Conservation (phyloP, 1,284 basidiomycete genomes). For the Leccinum subrobustum region DNA sequence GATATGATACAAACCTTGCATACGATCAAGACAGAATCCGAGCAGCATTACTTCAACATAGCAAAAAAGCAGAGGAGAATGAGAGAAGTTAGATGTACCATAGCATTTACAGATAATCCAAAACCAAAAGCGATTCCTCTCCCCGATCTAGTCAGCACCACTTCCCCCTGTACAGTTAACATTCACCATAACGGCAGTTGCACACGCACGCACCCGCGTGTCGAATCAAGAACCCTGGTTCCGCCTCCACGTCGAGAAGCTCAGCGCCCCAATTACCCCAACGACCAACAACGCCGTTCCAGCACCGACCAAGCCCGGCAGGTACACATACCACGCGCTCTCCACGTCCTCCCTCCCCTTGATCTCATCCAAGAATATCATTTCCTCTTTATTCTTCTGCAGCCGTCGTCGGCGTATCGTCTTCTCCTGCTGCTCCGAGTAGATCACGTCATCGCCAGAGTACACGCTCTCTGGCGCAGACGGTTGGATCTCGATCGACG, state of each 20-base stretch:
- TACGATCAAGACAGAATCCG: neutral
- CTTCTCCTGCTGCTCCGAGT: conserved; percentile 40
- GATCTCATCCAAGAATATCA: conserved; percentile 46
- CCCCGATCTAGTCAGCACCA: neutral
- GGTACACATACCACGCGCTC: conserved; percentile 71
- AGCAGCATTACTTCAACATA: conserved; percentile 10
- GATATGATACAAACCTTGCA: neutral
- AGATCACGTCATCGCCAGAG: conserved; percentile 28
- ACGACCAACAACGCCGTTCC: conserved; percentile 76
- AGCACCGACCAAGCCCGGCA: conserved; percentile 73
- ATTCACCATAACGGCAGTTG: neutral
- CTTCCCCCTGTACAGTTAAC: neutral
- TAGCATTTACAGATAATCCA: conserved; percentile 13
- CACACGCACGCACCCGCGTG: neutral
- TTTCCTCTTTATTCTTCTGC: conserved; percentile 44
- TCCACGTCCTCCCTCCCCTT: conserved; percentile 55
- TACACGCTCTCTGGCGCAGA: conserved; percentile 38
- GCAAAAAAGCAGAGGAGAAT: conserved; percentile 4
- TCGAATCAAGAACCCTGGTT: conserved; percentile 52
- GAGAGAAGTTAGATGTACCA: conserved; percentile 8
- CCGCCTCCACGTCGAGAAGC: conserved; percentile 74
- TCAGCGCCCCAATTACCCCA: conserved; percentile 69
- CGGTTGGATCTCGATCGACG: conserved; percentile 48
- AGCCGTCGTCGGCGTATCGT: conserved; percentile 43
- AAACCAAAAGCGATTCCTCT: neutral